phyloP scores from a whole-genome alignment of 2,329 filamentous ascomycete species.

The Phaeosphaeriaceae sp. region DNA sequence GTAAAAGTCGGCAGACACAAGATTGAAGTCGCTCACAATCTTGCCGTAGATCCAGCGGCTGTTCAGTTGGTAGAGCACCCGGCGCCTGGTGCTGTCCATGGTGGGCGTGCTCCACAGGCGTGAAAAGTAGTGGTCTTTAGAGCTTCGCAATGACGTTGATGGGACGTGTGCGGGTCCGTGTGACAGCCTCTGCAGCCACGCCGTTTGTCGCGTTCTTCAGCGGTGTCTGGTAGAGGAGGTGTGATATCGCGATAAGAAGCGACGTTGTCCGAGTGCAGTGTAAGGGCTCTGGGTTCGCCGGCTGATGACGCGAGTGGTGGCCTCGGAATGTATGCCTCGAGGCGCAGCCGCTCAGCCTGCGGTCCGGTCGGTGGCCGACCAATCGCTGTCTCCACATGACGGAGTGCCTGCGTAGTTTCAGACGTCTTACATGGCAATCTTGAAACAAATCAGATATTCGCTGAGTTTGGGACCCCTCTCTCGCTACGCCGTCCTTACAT shows the following conservation, averaged over 20 bases:
- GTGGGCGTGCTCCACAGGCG: constrained; percentile 29
- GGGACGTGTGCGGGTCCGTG: constrained; percentile 31
- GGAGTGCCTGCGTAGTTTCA: constrained; percentile 17
- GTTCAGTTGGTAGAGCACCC: constrained; percentile 70
- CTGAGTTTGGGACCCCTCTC: neutral
- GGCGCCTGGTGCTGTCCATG: constrained; percentile 58
- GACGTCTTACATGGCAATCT: constrained; percentile 2
- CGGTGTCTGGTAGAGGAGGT: constrained; percentile 7
- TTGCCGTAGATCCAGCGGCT: constrained; percentile 76
- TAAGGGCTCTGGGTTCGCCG: constrained; percentile 23
- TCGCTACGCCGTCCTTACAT: neutral
- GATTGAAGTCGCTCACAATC: constrained; percentile 62
- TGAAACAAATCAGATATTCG: neutral
- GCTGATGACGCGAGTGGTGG: constrained; percentile 14
- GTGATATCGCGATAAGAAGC: constrained; percentile 10
- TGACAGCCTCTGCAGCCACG: constrained; percentile 18
- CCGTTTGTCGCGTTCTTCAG: constrained; percentile 9
- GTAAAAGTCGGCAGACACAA: neutral
- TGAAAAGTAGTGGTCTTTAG: constrained; percentile 22
- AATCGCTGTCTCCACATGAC: constrained; percentile 18
- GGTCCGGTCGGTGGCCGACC: constrained; percentile 15
- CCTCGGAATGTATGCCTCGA: constrained; percentile 9
- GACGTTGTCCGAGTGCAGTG: constrained; percentile 12
- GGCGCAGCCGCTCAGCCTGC: constrained; percentile 24
- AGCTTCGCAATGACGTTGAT: constrained; percentile 37